phyloP scores from a whole-genome alignment of 805 yeast species.

The Candida methanosorbosa region DNA sequence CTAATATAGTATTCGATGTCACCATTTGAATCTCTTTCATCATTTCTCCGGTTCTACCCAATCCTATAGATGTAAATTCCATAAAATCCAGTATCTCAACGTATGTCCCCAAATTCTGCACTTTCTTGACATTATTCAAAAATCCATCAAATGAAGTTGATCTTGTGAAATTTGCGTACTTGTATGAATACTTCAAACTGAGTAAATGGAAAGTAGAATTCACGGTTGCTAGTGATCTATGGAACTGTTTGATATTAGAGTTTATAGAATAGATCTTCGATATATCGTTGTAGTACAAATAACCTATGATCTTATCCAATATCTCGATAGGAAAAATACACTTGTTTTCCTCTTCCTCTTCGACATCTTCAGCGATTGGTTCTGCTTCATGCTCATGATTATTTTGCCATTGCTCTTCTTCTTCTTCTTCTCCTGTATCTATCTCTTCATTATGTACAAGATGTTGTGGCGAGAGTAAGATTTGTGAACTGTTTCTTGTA shows the following conservation, averaged over 20 bases:
- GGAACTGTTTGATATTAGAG: constrained; percentile 20
- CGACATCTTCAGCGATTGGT: background rate
- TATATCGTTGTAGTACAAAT: constrained; percentile 19
- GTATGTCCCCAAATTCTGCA: constrained; percentile 38
- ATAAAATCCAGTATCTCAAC: constrained; percentile 79
- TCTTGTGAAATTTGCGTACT: constrained; percentile 65
- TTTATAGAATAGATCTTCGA: constrained; percentile 18
- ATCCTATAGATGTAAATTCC: constrained; percentile 81
- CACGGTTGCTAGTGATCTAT: constrained; percentile 28
- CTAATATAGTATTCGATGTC: constrained; percentile 60
- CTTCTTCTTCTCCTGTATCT: no score
- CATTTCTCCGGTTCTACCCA: constrained; percentile 86
- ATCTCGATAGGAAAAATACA: constrained; percentile 20
- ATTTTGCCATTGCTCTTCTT: no score
- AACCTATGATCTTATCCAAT: constrained; percentile 22
- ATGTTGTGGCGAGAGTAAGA: no score
- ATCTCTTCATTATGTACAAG: no score
- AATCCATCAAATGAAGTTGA: constrained; percentile 75
- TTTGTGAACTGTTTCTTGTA: no score
- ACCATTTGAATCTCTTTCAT: constrained; percentile 88
- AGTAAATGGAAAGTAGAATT: constrained; percentile 51
- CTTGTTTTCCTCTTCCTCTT: background rate
- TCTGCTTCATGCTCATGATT: background rate
- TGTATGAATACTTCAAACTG: constrained; percentile 49
- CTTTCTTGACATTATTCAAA: constrained; percentile 40